phyloP scores from a whole-genome alignment of 768 basidiomycete species.

The Termitomyces titanicus region DNA sequence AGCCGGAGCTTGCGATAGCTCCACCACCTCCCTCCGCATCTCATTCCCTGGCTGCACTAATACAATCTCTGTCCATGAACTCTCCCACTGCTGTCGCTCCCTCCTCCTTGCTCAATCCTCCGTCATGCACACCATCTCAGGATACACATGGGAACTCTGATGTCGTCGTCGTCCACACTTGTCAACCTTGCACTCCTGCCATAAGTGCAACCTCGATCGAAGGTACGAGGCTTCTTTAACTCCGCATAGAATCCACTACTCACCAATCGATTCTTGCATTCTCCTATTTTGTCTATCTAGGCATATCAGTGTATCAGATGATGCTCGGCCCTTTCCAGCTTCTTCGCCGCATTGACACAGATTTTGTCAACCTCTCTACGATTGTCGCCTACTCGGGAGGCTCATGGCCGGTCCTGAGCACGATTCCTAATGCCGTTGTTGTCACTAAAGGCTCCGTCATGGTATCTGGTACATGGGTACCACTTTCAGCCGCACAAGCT shows the following conservation, averaged over 20 bases:
- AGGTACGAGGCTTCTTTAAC: constrained; percentile 38
- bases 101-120: constrained; percentile 24
- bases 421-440: constrained; percentile 43
- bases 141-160: constrained; percentile 34
- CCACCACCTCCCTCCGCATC: constrained; percentile 18
- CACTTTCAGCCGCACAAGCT: constrained; percentile 52
- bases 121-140: constrained; percentile 30
- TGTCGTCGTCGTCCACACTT: constrained; percentile 58
- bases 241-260: constrained; percentile 8
- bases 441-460: constrained; percentile 50
- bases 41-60: constrained; percentile 33
- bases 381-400: constrained; percentile 45
- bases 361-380: constrained; percentile 70
- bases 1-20: constrained; percentile 18
- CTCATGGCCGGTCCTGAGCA: constrained; percentile 31
- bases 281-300: constrained; percentile 31
- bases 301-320: constrained; percentile 74
- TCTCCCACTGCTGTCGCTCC: constrained; percentile 29
- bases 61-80: constrained; percentile 39
- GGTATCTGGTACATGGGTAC: constrained; percentile 67
- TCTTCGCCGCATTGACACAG: constrained; percentile 73
- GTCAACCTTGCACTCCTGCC: constrained; percentile 56
- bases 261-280: constrained; percentile 6
- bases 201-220: constrained; percentile 68
- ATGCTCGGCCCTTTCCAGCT: constrained; percentile 51